Evolutionary conservation across 768 basidiomycete species (phyloP).

Genomic region (Phaffia australis): DNA sequence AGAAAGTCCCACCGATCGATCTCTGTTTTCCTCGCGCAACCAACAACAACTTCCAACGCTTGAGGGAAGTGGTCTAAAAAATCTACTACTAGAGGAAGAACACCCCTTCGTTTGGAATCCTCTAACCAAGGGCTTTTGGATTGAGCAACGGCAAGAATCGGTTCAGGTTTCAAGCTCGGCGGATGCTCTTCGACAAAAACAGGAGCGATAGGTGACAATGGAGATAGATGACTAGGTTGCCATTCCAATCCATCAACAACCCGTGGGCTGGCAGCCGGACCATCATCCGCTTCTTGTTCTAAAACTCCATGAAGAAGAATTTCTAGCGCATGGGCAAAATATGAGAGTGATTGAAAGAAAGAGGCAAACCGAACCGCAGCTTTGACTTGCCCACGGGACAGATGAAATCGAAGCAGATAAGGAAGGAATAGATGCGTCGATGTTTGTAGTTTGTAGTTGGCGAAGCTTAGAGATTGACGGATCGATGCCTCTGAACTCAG

Average conservation of each 20-base stretch:
- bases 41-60: conserved; percentile 82
- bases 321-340: conserved; percentile 86
- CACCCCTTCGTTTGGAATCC: conserved; percentile 23
- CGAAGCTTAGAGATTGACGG: conserved; percentile 66
- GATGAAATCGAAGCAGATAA: conserved; percentile 73
- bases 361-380: conserved; percentile 78
- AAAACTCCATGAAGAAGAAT: conserved; percentile 86
- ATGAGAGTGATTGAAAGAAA: conserved; percentile 77
- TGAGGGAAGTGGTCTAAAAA: conserved; percentile 92
- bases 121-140: neutral
- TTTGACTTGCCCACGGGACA: conserved; percentile 45
- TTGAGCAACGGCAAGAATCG: too few species aligned
- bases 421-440: conserved; percentile 86
- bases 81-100: conserved; percentile 62
- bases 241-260: conserved; percentile 10
- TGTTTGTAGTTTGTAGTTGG: conserved; percentile 81
- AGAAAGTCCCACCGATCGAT: conserved; percentile 77
- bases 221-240: conserved; percentile 20
- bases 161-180: too few species aligned
- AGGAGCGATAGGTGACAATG: conserved; percentile 17
- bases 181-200: neutral
- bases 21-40: conserved; percentile 93
- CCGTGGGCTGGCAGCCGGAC: conserved; percentile 8
- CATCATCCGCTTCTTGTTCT: conserved; percentile 57
- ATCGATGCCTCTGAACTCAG: conserved; percentile 77